These are phyloP conservation scores for Kwoniella mangroviensis DNA, from an alignment of 768 basidiomycete species.

Conservation along the genomic window DNA sequence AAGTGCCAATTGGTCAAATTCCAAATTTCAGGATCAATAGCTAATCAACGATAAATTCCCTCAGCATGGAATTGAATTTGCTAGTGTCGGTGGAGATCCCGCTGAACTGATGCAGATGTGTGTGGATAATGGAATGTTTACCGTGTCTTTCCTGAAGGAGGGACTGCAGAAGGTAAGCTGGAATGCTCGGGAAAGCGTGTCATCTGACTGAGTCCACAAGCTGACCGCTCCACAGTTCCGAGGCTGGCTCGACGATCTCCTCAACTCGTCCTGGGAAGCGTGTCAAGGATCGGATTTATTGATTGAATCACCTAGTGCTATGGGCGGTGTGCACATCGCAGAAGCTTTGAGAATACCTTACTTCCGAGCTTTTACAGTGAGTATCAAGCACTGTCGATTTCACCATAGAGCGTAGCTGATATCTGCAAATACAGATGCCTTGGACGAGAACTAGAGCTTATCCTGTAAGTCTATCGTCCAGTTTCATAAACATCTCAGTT, in stretches of 20 bases:
- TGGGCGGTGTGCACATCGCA: constrained; percentile 96
- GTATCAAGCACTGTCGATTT: neutral
- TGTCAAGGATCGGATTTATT: constrained; percentile 93
- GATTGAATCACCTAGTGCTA: constrained; percentile 93
- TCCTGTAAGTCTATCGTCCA: constrained; percentile 60
- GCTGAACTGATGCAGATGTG: constrained; percentile 98
- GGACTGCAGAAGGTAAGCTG: constrained; percentile 73
- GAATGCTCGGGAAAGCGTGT: neutral
- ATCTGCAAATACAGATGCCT: constrained; percentile 67
- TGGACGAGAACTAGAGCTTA: constrained; percentile 96
- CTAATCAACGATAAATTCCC: neutral
- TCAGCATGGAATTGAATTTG: constrained; percentile 94
- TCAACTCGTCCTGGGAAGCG: constrained; percentile 93
- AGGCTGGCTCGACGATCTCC: constrained; percentile 94
- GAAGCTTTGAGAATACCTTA: constrained; percentile 92
- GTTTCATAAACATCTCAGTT: neutral
- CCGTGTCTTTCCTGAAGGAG: constrained; percentile 91
- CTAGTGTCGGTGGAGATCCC: constrained; percentile 92
- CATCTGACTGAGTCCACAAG: neutral
- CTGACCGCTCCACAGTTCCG: constrained; percentile 69
- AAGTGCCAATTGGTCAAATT: constrained; percentile 51
- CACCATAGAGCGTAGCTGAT: neutral
- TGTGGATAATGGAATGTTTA: constrained; percentile 97
- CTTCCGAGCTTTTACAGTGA: constrained; percentile 81
- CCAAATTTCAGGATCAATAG: too few species aligned